phyloP scores from a whole-genome alignment of 345 rosid genomes.

The Salix viminalis region DNA sequence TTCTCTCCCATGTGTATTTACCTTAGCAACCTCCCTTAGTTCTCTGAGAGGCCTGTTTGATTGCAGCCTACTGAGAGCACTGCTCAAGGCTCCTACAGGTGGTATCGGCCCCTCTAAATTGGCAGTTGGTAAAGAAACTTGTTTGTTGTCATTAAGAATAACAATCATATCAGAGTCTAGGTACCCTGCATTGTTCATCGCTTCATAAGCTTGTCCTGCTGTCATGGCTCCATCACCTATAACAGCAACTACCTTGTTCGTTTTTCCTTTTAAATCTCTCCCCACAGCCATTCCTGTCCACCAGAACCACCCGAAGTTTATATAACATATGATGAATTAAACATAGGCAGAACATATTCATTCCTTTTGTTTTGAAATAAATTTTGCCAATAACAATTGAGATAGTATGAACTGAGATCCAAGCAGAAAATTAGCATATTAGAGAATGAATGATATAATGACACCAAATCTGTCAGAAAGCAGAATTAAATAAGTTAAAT shows the following conservation, averaged over 20 bases:
- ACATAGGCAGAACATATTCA: not conserved
- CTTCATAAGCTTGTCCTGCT: slow-evolving; percentile 99
- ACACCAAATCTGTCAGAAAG: too few relatives aligned
- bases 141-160: slow-evolving; percentile 95
- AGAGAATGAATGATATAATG: not conserved
- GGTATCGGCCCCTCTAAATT: slow-evolving; percentile 86
- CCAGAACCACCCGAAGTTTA: slow-evolving; percentile 7
- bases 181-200: slow-evolving; percentile 98
- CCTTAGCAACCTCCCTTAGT: slow-evolving; percentile 97
- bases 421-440: not conserved
- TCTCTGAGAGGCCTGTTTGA: slow-evolving; percentile 92
- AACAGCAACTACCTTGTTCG: slow-evolving; percentile 69
- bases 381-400: not conserved
- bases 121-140: slow-evolving; percentile 95
- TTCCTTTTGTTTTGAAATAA: not conserved
- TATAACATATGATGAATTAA: not conserved
- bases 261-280: slow-evolving; percentile 77
- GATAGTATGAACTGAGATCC: not conserved
- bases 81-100: slow-evolving; percentile 97
- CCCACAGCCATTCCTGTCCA: slow-evolving; percentile 92
- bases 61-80: slow-evolving; percentile 90
- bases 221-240: slow-evolving; percentile 99
- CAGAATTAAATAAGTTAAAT: not conserved
- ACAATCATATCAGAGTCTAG: slow-evolving; percentile 95
- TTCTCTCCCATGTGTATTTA: slow-evolving; percentile 14